Evolutionary conservation across 2,329 filamentous ascomycete genomes (phyloP), one percentile per base, ranked within the genome.

Genomic region (Westerdykella sp.): DNA sequence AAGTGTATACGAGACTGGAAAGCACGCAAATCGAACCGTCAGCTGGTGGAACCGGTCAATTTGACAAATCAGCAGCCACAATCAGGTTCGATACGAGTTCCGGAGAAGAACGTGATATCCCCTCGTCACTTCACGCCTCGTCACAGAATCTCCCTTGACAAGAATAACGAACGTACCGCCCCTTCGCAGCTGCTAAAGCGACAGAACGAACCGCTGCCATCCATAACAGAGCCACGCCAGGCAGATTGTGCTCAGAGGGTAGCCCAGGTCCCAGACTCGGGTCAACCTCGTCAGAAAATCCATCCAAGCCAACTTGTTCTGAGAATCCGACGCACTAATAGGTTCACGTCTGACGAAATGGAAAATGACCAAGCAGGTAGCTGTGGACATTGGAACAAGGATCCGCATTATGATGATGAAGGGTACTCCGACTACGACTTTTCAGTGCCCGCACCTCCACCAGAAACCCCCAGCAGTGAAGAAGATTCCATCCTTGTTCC

Each of bases 1-100:
- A 66, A 69, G 32, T 69, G 74, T 0, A 71, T 74, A 43, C 56
- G 60, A 28, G 65, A 71, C 42, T 81, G 78, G 78, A 58, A 60
- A 42, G 75, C 75, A n/a, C 65, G 65, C 3, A 43, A 44, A 15
- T 58, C 53, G 22, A 43, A 53, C 9, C 47, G 51, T 7, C 53
- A 49, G 21, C 48, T 66, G 6, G 50, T 69, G 11, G 65, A 68
- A 41, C 48, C 51, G 2, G 42, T 53, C 23, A 13, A 37, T 1
- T 21, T 38, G 16, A 16, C 31, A n/a, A 11, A 31, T 12, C 13
- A 22, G 15, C 38, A 11, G 18, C 28, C 22, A 32, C 15, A 11
- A 25, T 13, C 22, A 34, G 36, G 13, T 12, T 42, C 43, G 22
- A 18, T 34, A 16, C 35, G 39, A 1, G 9, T 45, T 32, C 37